Evolutionary conservation across 768 basidiomycete species (phyloP).

Genomic region (Lyophyllum shimeji): DNA sequence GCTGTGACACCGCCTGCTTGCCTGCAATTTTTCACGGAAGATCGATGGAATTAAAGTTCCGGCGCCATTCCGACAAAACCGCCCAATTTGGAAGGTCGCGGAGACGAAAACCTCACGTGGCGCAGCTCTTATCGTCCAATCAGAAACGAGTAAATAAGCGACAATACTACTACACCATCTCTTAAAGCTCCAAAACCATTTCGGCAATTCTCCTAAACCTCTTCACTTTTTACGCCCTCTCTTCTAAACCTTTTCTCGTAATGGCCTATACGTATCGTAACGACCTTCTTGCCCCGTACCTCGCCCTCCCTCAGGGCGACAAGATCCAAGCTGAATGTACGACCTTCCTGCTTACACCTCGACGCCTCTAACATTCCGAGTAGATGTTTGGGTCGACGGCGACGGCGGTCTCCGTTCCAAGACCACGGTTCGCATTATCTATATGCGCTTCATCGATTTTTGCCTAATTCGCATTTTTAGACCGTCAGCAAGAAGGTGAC

Average conservation of each 20-base stretch:
- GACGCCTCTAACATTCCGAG: slow-evolving; percentile 15
- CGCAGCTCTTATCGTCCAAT: slow-evolving; percentile 44
- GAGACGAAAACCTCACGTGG: slow-evolving; percentile 3
- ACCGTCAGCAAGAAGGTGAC: slow-evolving; percentile 86
- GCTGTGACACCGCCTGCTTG: not conserved
- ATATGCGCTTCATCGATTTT: not conserved
- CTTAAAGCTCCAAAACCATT: slow-evolving; percentile 19
- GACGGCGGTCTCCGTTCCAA: slow-evolving; percentile 94
- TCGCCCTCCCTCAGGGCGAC: slow-evolving; percentile 85
- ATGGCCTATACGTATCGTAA: slow-evolving; percentile 61
- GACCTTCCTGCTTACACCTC: slow-evolving; percentile 22
- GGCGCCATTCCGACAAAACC: slow-evolving; percentile 17
- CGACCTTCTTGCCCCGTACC: slow-evolving; percentile 88
- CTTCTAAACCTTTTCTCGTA: slow-evolving; percentile 16
- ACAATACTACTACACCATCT: slow-evolving; percentile 22
- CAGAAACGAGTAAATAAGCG: slow-evolving; percentile 25
- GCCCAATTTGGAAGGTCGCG: slow-evolving; percentile 9
- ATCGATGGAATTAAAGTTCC: slow-evolving; percentile 16
- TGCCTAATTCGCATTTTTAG: slow-evolving; percentile 36
- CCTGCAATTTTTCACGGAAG: slow-evolving; percentile 7
- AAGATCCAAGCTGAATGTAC: slow-evolving; percentile 94
- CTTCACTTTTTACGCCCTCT: slow-evolving; percentile 15
- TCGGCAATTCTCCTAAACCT: slow-evolving; percentile 19
- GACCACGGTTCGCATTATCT: slow-evolving; percentile 71
- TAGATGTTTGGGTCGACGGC: slow-evolving; percentile 99